Percentiles rank a stretch among this genome's conserved stretches.
Evolutionary conservation across 2,329 filamentous ascomycete species (phyloP).

Genomic region (Blumeriella jaapii): DNA sequence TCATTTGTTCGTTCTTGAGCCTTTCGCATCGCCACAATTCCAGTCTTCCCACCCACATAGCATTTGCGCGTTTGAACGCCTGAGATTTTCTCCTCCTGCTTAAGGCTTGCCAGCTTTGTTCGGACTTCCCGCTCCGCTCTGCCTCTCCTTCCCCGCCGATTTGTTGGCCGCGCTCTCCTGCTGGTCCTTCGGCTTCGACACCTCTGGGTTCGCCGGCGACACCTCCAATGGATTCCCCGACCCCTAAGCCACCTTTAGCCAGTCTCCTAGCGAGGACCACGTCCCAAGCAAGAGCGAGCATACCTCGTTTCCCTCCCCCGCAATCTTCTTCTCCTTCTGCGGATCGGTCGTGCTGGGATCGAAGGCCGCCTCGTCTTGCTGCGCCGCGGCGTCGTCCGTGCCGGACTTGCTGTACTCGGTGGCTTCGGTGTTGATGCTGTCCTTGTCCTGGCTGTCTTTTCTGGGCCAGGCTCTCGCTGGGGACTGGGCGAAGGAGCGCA

Average conservation of each 20-base stretch:
- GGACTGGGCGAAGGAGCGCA: too few relatives aligned
- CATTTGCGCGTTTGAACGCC: constrained; percentile 1
- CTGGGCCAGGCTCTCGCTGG: too few relatives aligned
- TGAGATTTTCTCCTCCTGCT: not conserved
- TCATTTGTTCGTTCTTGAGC: not conserved
- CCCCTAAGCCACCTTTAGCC: constrained; percentile 14
- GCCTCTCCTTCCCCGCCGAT: constrained; percentile 31
- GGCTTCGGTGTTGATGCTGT: constrained; percentile 50
- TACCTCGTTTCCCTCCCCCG: constrained; percentile 28
- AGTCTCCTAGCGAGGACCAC: too few relatives aligned
- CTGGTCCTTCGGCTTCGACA: constrained; percentile 37
- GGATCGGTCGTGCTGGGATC: constrained; percentile 57
- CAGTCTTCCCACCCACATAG: not conserved
- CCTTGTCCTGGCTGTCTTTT: constrained; percentile 44
- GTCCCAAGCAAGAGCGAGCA: not conserved
- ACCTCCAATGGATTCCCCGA: constrained; percentile 42
- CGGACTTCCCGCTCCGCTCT: constrained; percentile 30
- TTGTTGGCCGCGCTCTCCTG: constrained; percentile 33
- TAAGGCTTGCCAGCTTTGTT: constrained; percentile 29
- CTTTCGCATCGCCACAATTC: not conserved
- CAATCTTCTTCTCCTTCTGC: constrained; percentile 41
- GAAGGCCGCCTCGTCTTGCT: constrained; percentile 52
- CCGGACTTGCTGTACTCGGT: constrained; percentile 59
- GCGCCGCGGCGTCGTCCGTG: constrained; percentile 45
- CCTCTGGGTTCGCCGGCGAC: constrained; percentile 47